Percentiles rank a stretch among this genome's conserved stretches.
phyloP scores from a whole-genome alignment of 2,329 filamentous ascomycete genomes.

The Ilyonectria mors-panacis region DNA sequence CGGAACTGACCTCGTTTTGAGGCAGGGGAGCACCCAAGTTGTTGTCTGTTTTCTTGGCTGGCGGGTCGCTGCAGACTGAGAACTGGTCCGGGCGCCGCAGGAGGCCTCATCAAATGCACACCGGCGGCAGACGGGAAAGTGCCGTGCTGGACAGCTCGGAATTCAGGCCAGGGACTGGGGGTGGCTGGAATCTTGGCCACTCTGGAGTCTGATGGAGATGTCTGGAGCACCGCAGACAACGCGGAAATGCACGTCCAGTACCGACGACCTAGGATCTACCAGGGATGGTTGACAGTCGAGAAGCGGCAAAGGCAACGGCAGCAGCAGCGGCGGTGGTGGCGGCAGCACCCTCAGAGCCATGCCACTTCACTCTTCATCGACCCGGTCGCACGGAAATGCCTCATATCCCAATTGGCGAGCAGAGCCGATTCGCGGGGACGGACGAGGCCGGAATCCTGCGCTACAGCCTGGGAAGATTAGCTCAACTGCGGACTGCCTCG shows the following conservation, averaged over 20 bases:
- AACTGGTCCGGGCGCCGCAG: conserved; percentile 25
- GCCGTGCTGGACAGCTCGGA: conserved; percentile 7
- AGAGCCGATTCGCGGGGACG: conserved; percentile 33
- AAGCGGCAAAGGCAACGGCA: conserved; percentile 9
- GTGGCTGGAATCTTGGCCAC: conserved; percentile 5
- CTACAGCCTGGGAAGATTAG: conserved; percentile 22
- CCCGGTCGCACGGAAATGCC: conserved; percentile 42
- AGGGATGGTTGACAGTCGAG: not conserved
- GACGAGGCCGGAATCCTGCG: conserved; percentile 33
- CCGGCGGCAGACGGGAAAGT: conserved; percentile 6
- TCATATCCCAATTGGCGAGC: conserved; percentile 37
- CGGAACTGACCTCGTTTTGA: conserved; percentile 15
- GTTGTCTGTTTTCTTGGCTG: conserved; percentile 25
- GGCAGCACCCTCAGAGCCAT: conserved; percentile 33
- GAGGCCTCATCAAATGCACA: conserved; percentile 31
- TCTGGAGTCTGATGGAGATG: not conserved
- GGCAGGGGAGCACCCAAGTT: not conserved
- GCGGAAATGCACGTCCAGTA: conserved; percentile 15
- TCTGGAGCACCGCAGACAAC: conserved; percentile 4
- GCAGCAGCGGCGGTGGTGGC: conserved; percentile 21
- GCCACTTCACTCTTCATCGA: conserved; percentile 40
- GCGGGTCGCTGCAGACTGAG: conserved; percentile 26
- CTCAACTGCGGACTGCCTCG: not conserved
- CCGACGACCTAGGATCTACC: not conserved
- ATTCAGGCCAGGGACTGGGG: conserved; percentile 1